Evolutionary conservation across 495 filamentous ascomycete species (phyloP), one percentile per base, ranked within the genome.

Genomic region (Parachaetomium inaequale): DNA sequence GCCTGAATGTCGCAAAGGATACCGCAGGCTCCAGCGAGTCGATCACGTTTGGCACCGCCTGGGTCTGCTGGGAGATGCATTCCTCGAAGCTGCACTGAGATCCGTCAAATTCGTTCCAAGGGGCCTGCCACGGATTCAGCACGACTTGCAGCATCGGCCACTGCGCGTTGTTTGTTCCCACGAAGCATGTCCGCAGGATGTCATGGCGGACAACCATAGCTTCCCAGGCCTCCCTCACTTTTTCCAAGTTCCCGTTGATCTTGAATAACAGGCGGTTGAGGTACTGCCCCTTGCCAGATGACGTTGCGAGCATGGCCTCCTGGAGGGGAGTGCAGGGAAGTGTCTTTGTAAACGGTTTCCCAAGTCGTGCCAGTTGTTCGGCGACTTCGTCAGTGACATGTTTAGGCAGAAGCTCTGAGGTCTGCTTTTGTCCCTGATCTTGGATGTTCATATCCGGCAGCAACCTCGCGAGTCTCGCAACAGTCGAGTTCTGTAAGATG

Each of bases 241-340:
- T 43, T 0, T 43, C 26, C 19, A 61, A 42, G 7, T 73, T 66
- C 0, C 68, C 42, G 0, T 61, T 61, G 25, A 80, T 62, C 1
- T 60, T 67, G 40, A 82, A 75, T 7, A 81, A 62, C 71, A 76
- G 79, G 23, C 69, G 74, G 59, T 82, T 82, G 45, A 68, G 70
- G 55, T 82, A 81, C 12, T 71, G 65, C 42, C 69, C 70, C 25
- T 66, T 63, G 8, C 70, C 76, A 4, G 65, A 47, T 7, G 79
- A 77, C n/a, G 79, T 75, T 15, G 81, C 84, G 8, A 95, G 77
- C 88, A 93, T 94, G 10, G 85, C 87, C 72, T 92, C 87, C 66
- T 95, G 91, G 2, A 95, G 72, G 3, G 90, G 88, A 4, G 90
- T 93, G 66, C 91, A 94, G 25, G 91, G 90, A 15, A 91, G 74